phyloP scores from a whole-genome alignment of 768 basidiomycete species.

The Russula sp. region DNA sequence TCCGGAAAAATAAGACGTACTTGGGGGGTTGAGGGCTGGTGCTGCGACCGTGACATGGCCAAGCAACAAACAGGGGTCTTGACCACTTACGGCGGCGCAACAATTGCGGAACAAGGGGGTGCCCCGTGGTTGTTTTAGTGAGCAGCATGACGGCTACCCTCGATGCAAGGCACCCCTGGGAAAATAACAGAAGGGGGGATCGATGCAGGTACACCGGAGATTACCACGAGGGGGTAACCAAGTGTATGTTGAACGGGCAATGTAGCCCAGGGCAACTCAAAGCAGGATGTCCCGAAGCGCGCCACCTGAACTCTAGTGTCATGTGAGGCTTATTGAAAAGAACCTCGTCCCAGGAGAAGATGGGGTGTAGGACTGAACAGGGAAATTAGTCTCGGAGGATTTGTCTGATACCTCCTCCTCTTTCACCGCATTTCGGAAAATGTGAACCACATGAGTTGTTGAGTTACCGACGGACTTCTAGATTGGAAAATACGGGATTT shows the following conservation, averaged over 20 bases:
- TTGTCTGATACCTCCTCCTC: background rate
- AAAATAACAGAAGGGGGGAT: background rate
- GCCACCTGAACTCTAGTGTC: background rate
- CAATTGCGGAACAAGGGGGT: background rate
- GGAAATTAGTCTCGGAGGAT: background rate
- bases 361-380: background rate
- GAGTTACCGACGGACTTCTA: background rate
- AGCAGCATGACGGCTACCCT: background rate
- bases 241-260: background rate
- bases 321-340: constrained; percentile 9
- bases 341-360: constrained; percentile 1
- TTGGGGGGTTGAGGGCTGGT: background rate
- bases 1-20: background rate
- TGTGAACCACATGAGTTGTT: background rate
- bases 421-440: background rate
- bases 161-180: background rate
- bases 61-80: background rate
- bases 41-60: background rate
- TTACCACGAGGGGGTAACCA: background rate
- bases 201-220: background rate
- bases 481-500: constrained; percentile 5
- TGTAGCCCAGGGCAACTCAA: background rate
- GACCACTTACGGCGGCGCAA: constrained; percentile 7
- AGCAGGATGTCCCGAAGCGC: background rate
- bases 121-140: background rate